Conservation (phyloP, 768 basidiomycete genomes). For the Rhizopogon vesiculosus region DNA sequence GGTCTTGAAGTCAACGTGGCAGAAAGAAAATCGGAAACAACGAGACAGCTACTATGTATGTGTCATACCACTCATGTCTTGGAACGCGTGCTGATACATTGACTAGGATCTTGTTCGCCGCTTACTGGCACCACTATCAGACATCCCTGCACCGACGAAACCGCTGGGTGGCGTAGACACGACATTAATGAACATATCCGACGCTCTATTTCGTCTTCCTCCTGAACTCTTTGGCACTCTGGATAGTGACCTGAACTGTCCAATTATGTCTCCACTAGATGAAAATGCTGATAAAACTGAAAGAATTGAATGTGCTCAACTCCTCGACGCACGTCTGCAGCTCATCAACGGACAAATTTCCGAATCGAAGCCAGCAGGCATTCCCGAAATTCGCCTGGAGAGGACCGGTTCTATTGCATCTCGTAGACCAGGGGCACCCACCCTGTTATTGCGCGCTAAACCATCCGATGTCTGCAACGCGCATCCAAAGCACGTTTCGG, state of each 20-base stretch:
- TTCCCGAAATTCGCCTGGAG: conserved; percentile 40
- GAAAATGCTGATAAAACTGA: conserved; percentile 39
- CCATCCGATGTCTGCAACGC: conserved; percentile 39
- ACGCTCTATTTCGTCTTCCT: conserved; percentile 55
- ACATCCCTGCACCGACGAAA: conserved; percentile 35
- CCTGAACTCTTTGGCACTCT: conserved; percentile 43
- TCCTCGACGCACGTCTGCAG: conserved; percentile 51
- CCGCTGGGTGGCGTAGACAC: conserved; percentile 41
- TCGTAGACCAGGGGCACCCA: conserved; percentile 26
- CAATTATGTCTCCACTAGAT: conserved; percentile 45
- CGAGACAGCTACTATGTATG: conserved; percentile 71
- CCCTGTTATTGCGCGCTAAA: conserved; percentile 45
- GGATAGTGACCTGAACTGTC: conserved; percentile 39
- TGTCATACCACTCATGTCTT: conserved; percentile 21
- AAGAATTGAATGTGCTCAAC: conserved; percentile 43
- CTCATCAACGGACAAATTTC: conserved; percentile 33
- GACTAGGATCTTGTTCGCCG: conserved; percentile 64
- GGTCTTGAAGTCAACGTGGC: conserved; percentile 52
- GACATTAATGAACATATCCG: conserved; percentile 43
- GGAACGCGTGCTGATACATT: conserved; percentile 3
- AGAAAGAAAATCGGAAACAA: conserved; percentile 50
- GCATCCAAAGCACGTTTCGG: conserved; percentile 57
- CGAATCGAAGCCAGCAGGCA: conserved; percentile 17
- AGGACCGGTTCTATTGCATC: conserved; percentile 24
- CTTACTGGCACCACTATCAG: conserved; percentile 50